Percentiles rank a stretch among this genome's conserved stretches.
Conservation (phyloP, 2,329 filamentous ascomycete genomes). For the Alternaria ventricosa region DNA sequence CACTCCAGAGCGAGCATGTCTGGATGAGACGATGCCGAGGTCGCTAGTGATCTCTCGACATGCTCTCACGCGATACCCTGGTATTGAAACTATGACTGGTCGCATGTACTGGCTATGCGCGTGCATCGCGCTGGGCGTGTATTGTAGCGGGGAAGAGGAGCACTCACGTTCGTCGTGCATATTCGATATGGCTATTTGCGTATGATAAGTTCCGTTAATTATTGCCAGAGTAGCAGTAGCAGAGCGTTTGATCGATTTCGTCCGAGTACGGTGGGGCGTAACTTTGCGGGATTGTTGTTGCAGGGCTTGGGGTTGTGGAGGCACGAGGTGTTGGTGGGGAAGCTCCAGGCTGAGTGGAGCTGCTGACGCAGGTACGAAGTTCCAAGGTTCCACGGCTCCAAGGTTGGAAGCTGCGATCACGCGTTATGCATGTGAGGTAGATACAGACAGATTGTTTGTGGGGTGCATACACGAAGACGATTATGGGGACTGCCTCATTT, state of each 20-base stretch:
- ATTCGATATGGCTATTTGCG: slow-evolving; percentile 5
- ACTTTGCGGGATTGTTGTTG: not conserved
- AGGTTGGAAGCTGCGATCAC: not conserved
- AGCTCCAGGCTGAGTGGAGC: not conserved
- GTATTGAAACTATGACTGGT: too few relatives aligned
- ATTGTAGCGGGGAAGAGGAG: slow-evolving; percentile 6
- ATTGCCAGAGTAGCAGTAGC: not conserved
- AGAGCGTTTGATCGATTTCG: too few relatives aligned
- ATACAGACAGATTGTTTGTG: not conserved
- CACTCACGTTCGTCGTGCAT: slow-evolving; percentile 50
- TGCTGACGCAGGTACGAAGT: not conserved
- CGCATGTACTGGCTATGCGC: not conserved
- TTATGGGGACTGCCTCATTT: not conserved
- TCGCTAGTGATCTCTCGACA: too few relatives aligned
- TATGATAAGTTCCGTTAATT: not conserved
- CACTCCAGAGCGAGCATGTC: not conserved
- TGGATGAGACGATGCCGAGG: not conserved
- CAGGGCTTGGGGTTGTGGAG: slow-evolving; percentile 5
- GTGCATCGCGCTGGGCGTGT: not conserved
- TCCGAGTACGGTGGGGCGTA: not conserved
- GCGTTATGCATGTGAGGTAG: not conserved
- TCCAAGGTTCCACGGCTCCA: slow-evolving; percentile 7
- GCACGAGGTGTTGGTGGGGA: slow-evolving; percentile 3
- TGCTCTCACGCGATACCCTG: not conserved
- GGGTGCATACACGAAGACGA: not conserved